Evolutionary conservation across 257 asterid genomes (phyloP).

Genomic region (Scutellaria barbata): DNA sequence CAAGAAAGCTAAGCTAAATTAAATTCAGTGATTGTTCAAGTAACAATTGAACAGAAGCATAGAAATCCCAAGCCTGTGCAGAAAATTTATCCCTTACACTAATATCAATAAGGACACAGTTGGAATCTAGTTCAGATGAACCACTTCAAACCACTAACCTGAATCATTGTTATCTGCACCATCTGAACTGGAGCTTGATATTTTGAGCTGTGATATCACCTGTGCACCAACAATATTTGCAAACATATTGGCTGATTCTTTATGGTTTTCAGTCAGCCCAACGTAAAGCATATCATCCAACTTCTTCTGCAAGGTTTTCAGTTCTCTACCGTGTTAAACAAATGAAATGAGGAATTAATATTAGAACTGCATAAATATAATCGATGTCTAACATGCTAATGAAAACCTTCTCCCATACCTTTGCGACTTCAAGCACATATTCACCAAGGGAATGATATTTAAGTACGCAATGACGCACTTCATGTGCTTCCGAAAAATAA

Average conservation of each 20-base stretch:
- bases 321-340: conserved; percentile 44
- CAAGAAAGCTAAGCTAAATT: conserved; percentile 9
- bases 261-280: conserved; percentile 94
- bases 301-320: conserved; percentile 82
- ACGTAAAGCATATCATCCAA: conserved; percentile 86
- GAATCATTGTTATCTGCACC: conserved; percentile 43
- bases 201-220: conserved; percentile 72
- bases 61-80: conserved; percentile 1
- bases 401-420: conserved; percentile 56
- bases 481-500: conserved; percentile 70
- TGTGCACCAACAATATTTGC: conserved; percentile 94
- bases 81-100: conserved; percentile 9
- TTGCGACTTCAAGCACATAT: conserved; percentile 87
- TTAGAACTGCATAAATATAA: conserved; percentile 13
- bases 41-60: neutral
- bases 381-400: conserved; percentile 15
- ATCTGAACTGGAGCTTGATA: conserved; percentile 46
- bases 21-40: neutral
- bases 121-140: neutral
- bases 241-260: conserved; percentile 87
- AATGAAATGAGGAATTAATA: conserved; percentile 29
- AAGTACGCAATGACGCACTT: conserved; percentile 83
- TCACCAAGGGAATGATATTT: conserved; percentile 74
- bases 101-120: neutral
- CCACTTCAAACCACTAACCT: conserved; percentile 46